Evolutionary conservation across 768 basidiomycete species (phyloP), one percentile per base, ranked within the genome.

Genomic region (Russula virescens): DNA sequence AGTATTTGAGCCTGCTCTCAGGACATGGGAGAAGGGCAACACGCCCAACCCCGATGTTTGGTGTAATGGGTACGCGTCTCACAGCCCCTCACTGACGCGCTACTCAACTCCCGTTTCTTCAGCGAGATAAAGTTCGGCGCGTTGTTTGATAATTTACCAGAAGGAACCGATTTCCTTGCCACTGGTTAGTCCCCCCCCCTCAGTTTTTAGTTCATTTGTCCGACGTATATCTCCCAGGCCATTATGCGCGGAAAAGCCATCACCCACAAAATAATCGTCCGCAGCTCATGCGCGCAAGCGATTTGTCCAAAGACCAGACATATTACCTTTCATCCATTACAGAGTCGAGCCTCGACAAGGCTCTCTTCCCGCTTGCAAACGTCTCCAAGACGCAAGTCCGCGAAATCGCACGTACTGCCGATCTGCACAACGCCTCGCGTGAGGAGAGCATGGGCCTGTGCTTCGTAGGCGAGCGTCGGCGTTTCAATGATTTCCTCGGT

Each of bases 111-210:
- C 2, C 21, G 31, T 14, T 26, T 19, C 5, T 5, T 14, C 63
- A 94, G 91, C 71, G 89, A 94, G 72, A 89, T 96, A 67, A 96
- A 97, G 72, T 98, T 96, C 64, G 91, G 91, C 7, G 89, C 89
- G 0, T 76, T 98, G 21, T 74, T 94, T 34, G 83, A 89, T 58
- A 78, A 77, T 31, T 74, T 94, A n/a, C 74, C 79, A 0, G 65
- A 64, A 43, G 68, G 75, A 52, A 55, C 72, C 9, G 69, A 83
- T 9, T 94, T 89, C 85, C 77, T 96, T 47, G 94, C 94, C 7
- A 95, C 92, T 10, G 92, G 91, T 89, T 68, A 16, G 71, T 66
- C 50, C 10, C 5, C 3, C 28, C n/a, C 26, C 31, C 47, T 38
- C 38, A 38, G 13, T 14, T 38, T 52, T 18, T 8, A 9, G 5